Conservation (phyloP, 2,329 filamentous ascomycete genomes). For the Botrytis paeoniae region DNA sequence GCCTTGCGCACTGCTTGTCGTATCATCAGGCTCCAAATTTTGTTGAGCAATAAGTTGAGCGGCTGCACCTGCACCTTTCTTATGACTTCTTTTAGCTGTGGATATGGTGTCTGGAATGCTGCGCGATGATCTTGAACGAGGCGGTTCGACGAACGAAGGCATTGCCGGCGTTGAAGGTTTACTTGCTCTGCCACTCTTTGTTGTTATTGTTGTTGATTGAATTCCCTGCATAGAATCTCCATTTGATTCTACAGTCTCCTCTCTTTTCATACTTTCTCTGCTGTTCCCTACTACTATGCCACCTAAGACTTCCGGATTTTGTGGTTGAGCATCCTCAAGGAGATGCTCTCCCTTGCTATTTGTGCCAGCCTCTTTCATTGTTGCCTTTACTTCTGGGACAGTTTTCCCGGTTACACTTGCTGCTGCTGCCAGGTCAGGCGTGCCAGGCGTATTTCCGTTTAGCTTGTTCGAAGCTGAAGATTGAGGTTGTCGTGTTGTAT, state of each 20-base stretch:
- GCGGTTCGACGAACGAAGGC: constrained; percentile 55
- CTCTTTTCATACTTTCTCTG: constrained; percentile 47
- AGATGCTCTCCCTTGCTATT: constrained; percentile 37
- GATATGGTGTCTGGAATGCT: constrained; percentile 38
- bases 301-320: constrained; percentile 35
- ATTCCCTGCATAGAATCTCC: constrained; percentile 41
- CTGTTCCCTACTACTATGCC: constrained; percentile 40
- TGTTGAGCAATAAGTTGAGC: constrained; percentile 36
- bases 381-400: constrained; percentile 49
- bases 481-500: constrained; percentile 54
- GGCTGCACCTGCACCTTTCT: constrained; percentile 50
- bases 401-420: constrained; percentile 37
- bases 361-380: constrained; percentile 49
- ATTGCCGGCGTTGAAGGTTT: constrained; percentile 64
- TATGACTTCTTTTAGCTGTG: constrained; percentile 54
- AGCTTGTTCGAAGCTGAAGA: constrained; percentile 61
- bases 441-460: constrained; percentile 47
- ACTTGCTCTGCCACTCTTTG: constrained; percentile 63
- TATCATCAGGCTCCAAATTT: constrained; percentile 45
- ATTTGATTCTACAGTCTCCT: constrained; percentile 49
- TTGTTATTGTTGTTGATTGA: constrained; percentile 40
- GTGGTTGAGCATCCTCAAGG: constrained; percentile 37
- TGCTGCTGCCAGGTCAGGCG: constrained; percentile 36
- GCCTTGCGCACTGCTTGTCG: constrained; percentile 44
- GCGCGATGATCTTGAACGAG: constrained; percentile 52